Evolutionary conservation across 73 alveolate species (phyloP).

Genomic region (Loxodes magnus): DNA sequence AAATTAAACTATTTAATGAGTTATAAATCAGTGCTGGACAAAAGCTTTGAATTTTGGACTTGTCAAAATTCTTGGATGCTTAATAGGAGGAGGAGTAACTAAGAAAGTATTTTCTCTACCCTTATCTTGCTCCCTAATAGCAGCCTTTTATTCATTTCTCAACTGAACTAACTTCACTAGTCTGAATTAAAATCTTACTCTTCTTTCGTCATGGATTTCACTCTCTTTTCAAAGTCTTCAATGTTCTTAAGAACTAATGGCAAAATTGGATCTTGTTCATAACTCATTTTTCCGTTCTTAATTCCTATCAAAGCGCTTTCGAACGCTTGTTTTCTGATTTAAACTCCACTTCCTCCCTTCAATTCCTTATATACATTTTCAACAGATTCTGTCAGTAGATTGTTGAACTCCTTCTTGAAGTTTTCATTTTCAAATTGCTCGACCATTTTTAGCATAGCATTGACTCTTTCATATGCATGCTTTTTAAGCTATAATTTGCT

Average conservation of each 20-base stretch:
- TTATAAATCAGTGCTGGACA: too few species aligned
- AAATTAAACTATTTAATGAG: too few species aligned
- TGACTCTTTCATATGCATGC: conserved; percentile 12
- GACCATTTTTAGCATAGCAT: background rate
- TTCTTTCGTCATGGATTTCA: background rate
- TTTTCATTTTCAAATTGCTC: conserved; percentile 12
- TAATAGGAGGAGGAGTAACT: conserved; percentile 9
- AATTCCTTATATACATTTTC: conserved; percentile 2
- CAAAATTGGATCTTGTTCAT: conserved; percentile 6
- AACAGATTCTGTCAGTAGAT: background rate
- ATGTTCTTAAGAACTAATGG: conserved; percentile 4
- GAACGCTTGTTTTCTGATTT: conserved; percentile 7
- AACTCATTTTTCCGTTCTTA: conserved; percentile 12
- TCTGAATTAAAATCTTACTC: too few species aligned
- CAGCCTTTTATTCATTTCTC: conserved; percentile 10
- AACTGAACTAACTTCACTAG: conserved; percentile 3
- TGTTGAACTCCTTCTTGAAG: background rate
- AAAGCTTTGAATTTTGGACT: conserved; percentile 11
- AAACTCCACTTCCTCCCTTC: background rate
- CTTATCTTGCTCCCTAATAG: background rate
- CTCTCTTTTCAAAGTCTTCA: conserved; percentile 2
- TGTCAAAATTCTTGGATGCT: conserved; percentile 9
- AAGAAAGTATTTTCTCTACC: conserved; percentile 2
- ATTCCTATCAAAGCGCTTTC: conserved; percentile 1
- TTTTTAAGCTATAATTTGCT: conserved; percentile 1